A percentile compares a stretch with the other conserved stretches of the same genome.
These are phyloP conservation scores for Croton setiger DNA, from an alignment of 441 rosid genomes.

Conservation along the genomic window DNA sequence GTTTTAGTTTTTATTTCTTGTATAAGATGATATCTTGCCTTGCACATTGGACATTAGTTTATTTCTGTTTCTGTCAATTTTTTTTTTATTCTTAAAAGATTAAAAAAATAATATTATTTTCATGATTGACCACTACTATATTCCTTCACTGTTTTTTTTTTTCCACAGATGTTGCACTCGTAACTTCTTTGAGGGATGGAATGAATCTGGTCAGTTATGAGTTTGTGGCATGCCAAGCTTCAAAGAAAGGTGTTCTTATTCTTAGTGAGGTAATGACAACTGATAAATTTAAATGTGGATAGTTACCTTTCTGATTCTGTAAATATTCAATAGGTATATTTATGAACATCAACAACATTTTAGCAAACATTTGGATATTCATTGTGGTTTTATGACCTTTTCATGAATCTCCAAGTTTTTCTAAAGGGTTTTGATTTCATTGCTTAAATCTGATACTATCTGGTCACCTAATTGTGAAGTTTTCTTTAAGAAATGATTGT, in stretches of 20 bases:
- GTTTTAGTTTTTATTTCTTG: too few relatives aligned
- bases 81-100: too few relatives aligned
- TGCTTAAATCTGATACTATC: neutral
- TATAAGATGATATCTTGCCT: too few relatives aligned
- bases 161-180: slow-evolving; percentile 87
- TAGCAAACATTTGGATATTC: neutral
- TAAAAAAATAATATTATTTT: neutral
- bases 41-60: too few relatives aligned
- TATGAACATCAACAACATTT: neutral
- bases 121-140: neutral
- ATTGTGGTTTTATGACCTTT: slow-evolving; percentile 1
- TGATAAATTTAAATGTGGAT: slow-evolving; percentile 13
- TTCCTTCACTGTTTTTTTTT: slow-evolving; percentile 7
- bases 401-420: neutral
- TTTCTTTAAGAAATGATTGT: neutral
- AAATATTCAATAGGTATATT: neutral
- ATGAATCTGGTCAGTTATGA: slow-evolving; percentile 99
- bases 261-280: slow-evolving; percentile 82
- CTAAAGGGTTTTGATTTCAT: neutral
- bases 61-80: too few relatives aligned
- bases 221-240: slow-evolving; percentile 97
- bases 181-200: slow-evolving; percentile 97
- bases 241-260: slow-evolving; percentile 97
- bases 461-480: neutral
- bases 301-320: slow-evolving; percentile 1